phyloP scores from a whole-genome alignment of 139 green algal genomes.

The Tetradesmus lagerheimii region DNA sequence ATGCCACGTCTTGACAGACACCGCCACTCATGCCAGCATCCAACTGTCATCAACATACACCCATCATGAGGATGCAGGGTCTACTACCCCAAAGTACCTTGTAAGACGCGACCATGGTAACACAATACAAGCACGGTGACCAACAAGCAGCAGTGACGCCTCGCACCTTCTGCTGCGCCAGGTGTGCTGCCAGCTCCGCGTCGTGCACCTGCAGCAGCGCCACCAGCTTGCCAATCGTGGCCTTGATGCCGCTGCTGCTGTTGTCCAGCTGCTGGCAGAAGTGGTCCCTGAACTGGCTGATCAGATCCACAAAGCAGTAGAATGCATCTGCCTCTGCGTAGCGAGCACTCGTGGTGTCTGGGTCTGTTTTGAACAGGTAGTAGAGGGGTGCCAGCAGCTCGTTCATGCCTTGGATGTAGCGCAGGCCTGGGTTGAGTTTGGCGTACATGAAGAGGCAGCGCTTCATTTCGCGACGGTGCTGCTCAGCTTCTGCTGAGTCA shows the following conservation, averaged over 20 bases:
- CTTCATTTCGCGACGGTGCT: conserved; percentile 47
- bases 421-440: conserved; percentile 97
- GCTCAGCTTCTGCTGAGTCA: conserved; percentile 56
- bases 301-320: conserved; percentile 92
- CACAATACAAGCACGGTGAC: too few species aligned
- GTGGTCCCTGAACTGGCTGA: conserved; percentile 84
- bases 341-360: background rate
- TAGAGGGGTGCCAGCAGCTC: conserved; percentile 96
- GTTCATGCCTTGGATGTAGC: conserved; percentile 99
- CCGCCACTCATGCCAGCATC: too few species aligned
- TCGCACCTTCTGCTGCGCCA: conserved; percentile 45
- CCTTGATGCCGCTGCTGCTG: conserved; percentile 85
- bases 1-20: too few species aligned
- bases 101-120: too few species aligned
- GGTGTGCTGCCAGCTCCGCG: conserved; percentile 40
- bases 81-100: too few species aligned
- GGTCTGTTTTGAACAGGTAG: conserved; percentile 85
- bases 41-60: too few species aligned
- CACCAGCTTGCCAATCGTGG: conserved; percentile 82
- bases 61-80: too few species aligned
- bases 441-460: conserved; percentile 94
- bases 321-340: conserved; percentile 95
- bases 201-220: conserved; percentile 63
- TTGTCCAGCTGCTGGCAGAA: conserved; percentile 98
- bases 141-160: too few species aligned